Base-by-base conservation (phyloP, 1,284 basidiomycete species). In the Limonomyces culmigenus region DNA sequence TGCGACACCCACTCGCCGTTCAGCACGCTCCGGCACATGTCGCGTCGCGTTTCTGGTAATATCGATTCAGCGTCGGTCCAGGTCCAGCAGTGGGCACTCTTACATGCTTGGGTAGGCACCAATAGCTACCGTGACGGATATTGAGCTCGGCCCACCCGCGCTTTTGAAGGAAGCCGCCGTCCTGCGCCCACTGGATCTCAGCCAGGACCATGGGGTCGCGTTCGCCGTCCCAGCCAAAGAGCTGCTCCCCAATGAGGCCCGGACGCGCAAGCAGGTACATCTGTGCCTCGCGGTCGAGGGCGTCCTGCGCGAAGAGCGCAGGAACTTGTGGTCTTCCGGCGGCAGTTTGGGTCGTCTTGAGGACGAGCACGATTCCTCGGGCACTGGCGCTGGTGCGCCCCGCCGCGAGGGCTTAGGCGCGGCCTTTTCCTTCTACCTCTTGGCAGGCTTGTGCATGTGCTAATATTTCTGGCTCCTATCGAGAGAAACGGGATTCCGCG, bases 1-100 rank as follows among this genome's bases (percentile, higher is more conserved):
- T 96, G 91, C 12, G 88, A 91, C 23, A 97, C 81, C 87, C 89
- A 95, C 49, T 92, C 84, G 51, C 95, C 91, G 52, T 96, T 98
- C 41, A 98, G 66, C 3, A 98, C 93, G 16, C 87, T 80, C 58
- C 79, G 86, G 58, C 93, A 97, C 78, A 97, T 92, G 27, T 91
- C 86, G 50, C 97, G 93, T 21, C 95, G 79, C 23, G n/a, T n/a
- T 1, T 95, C 93, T 2, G 88, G 88, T 53, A 93, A 98, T 11
- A 78, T 65, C 16, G 93, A 73, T 42, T 83, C 81, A 43, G 78
- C 73, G 56, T 95, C 91, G 83, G 89, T 41, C n/a, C 41, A 37
- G 17, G n/a, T 27, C 4, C 21, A 14, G 3, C 10, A 32, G 19
- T 35, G 13, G 15, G 32, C n/a, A 18, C 3, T 64, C 75, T 43